Percentiles rank a stretch among this genome's conserved stretches.
These are phyloP conservation scores for Tillandsia fasciculata DNA, from an alignment of 176 grass and related monocot species.

Conservation along the genomic window DNA sequence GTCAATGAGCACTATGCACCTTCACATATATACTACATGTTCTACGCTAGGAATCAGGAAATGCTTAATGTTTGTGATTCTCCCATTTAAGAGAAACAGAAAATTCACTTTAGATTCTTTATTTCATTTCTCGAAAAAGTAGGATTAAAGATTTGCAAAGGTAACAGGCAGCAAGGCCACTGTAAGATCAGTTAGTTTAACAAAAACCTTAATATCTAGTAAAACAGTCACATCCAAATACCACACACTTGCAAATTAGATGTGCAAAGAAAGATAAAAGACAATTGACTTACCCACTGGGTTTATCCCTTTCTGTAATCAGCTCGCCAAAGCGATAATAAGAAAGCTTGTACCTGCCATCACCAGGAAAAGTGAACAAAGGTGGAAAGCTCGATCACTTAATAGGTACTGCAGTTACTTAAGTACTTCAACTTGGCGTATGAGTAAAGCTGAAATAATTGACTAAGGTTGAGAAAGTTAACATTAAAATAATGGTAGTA, in stretches of 20 bases:
- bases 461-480: too few species aligned
- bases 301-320: conserved; percentile 91
- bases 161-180: too few species aligned
- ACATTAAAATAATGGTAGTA: neutral
- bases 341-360: conserved; percentile 87
- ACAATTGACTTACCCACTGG: conserved; percentile 58
- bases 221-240: neutral
- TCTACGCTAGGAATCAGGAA: too few species aligned
- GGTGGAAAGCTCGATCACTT: neutral
- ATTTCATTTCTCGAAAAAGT: too few species aligned
- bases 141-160: too few species aligned
- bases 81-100: too few species aligned
- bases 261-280: neutral
- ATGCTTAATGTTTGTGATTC: too few species aligned
- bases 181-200: too few species aligned
- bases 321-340: conserved; percentile 97
- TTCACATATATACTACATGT: too few species aligned
- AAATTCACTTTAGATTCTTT: too few species aligned
- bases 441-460: neutral
- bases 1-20: too few species aligned
- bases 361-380: conserved; percentile 11
- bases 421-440: conserved; percentile 2
- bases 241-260: neutral
- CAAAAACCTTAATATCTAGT: too few species aligned
- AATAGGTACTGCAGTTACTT: neutral